Percentiles rank a stretch among this genome's conserved stretches.
Conservation (phyloP, 169 alveolate species). For the Amoebophrya sp. region DNA sequence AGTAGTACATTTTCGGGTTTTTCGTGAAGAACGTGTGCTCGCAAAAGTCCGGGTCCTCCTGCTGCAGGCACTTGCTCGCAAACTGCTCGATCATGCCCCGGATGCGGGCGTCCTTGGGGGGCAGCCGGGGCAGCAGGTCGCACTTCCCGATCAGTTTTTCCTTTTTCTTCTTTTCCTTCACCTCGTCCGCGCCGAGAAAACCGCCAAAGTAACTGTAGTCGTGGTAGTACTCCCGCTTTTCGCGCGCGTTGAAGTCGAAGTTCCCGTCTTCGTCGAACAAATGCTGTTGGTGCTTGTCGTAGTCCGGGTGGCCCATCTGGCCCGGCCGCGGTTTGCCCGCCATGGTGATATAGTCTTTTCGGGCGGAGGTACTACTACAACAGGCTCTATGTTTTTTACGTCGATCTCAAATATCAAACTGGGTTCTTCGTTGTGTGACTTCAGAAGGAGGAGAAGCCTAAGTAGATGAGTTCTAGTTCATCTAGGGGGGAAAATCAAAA, state of each 20-base stretch:
- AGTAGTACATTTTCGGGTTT: not conserved
- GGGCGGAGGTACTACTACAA: too few relatives aligned
- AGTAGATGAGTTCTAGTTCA: too few relatives aligned
- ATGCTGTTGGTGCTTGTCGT: too few relatives aligned
- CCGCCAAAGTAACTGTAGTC: not conserved
- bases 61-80: not conserved
- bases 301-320: too few relatives aligned
- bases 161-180: not conserved
- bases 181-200: not conserved
- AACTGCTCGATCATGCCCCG: not conserved
- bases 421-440: too few relatives aligned
- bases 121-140: not conserved
- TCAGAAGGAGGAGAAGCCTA: too few relatives aligned
- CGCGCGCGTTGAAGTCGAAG: not conserved
- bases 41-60: conserved; percentile 6
- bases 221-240: not conserved
- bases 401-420: too few relatives aligned
- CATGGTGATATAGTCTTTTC: too few relatives aligned
- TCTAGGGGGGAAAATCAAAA: too few relatives aligned
- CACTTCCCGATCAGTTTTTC: not conserved
- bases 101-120: not conserved
- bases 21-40: not conserved
- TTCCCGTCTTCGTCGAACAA: not conserved
- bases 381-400: too few relatives aligned
- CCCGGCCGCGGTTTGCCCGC: too few relatives aligned